phyloP scores from a whole-genome alignment of 129 eudicot species.

The Pittosporum tobira region DNA sequence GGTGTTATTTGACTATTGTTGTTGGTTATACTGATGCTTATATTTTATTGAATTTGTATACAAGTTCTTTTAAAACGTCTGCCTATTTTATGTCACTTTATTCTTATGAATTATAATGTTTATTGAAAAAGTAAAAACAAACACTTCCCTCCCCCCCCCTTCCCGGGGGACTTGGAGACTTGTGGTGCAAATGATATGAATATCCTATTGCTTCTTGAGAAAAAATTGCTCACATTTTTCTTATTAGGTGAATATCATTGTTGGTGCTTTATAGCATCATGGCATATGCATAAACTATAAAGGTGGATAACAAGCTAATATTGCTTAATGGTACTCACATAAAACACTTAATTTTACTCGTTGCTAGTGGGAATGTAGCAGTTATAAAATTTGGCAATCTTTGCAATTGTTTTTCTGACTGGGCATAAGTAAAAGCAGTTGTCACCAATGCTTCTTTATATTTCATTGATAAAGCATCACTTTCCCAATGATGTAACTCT shows the following conservation, averaged over 20 bases:
- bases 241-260: background rate
- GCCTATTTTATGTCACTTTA: background rate
- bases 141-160: too few species aligned
- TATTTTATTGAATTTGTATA: too few species aligned
- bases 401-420: constrained; percentile 72
- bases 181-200: background rate
- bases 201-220: background rate
- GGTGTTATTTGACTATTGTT: too few species aligned
- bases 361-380: constrained; percentile 96
- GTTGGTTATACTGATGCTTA: too few species aligned
- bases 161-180: background rate
- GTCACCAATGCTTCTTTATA: constrained; percentile 69
- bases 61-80: too few species aligned
- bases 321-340: constrained; percentile 29
- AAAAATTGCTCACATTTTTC: background rate
- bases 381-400: constrained; percentile 84
- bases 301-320: constrained; percentile 14
- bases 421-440: constrained; percentile 92
- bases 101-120: background rate
- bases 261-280: constrained; percentile 16
- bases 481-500: constrained; percentile 58
- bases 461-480: constrained; percentile 54
- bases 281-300: constrained; percentile 25
- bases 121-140: too few species aligned
- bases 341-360: constrained; percentile 72